These are phyloP conservation scores for Geotrichum klebahnii DNA, from an alignment of 1,139 yeast genomes.

Conservation along the genomic window DNA sequence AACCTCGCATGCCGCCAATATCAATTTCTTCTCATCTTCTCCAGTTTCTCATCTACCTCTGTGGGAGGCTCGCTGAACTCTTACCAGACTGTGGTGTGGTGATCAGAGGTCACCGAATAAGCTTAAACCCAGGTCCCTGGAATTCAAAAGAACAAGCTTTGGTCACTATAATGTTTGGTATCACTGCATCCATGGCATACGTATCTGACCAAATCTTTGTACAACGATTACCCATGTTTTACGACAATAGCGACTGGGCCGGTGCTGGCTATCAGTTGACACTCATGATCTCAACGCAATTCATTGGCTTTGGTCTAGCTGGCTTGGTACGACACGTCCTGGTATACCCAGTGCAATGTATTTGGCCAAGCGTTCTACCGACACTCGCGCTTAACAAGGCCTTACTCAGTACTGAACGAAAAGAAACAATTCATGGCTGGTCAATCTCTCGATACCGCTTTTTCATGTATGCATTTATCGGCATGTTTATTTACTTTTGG, in stretches of 20 bases:
- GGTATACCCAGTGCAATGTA: constrained; percentile 52
- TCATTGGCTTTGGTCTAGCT: constrained; percentile 61
- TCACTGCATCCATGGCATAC: constrained; percentile 45
- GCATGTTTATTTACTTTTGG: constrained; percentile 54
- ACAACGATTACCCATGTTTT: constrained; percentile 44
- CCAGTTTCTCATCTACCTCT: constrained; percentile 57
- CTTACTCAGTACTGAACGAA: constrained; percentile 44
- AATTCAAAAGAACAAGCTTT: constrained; percentile 65
- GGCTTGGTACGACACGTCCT: constrained; percentile 56
- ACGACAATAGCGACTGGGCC: constrained; percentile 44
- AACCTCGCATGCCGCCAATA: constrained; percentile 54
- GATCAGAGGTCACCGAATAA: constrained; percentile 40
- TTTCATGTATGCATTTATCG: constrained; percentile 43
- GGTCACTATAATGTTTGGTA: constrained; percentile 47
- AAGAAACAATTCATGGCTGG: constrained; percentile 52
- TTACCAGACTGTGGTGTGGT: constrained; percentile 51
- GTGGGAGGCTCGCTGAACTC: constrained; percentile 42
- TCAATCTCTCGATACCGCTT: constrained; percentile 45
- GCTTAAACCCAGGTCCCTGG: constrained; percentile 62
- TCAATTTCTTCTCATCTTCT: constrained; percentile 46
- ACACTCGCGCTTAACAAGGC: constrained; percentile 55
- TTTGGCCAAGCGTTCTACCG: constrained; percentile 58
- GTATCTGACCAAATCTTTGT: constrained; percentile 46
- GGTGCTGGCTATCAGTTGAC: constrained; percentile 50
- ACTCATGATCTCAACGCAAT: constrained; percentile 52